phyloP scores from a whole-genome alignment of 2,329 filamentous ascomycete species.

The Ophiostoma tasmaniense region DNA sequence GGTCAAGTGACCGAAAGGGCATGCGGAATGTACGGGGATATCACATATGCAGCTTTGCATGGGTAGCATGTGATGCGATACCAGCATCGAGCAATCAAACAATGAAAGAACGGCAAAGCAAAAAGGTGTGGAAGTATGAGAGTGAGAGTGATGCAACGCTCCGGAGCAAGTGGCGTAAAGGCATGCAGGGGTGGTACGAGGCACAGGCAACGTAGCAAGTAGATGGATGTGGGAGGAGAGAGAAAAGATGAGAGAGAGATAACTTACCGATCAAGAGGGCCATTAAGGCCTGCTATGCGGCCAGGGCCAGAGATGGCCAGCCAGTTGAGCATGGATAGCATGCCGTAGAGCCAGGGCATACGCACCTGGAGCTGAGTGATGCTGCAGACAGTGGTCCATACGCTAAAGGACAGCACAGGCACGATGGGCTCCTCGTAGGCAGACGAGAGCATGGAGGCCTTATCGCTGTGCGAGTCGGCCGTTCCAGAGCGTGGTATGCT shows the following conservation, averaged over 20 bases:
- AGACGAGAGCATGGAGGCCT: slow-evolving; percentile 7
- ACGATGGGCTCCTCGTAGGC: slow-evolving; percentile 26
- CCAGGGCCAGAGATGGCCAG: slow-evolving; percentile 65
- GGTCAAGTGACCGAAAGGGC: slow-evolving; percentile 15
- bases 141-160: neutral
- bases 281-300: slow-evolving; percentile 63
- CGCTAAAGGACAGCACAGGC: slow-evolving; percentile 66
- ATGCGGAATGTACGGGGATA: slow-evolving; percentile 17
- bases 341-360: slow-evolving; percentile 85
- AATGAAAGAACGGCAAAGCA: neutral
- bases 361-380: slow-evolving; percentile 65
- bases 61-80: neutral
- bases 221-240: slow-evolving; percentile 6
- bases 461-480: slow-evolving; percentile 13
- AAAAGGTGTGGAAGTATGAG: neutral
- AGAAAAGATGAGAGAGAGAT: neutral
- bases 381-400: slow-evolving; percentile 66
- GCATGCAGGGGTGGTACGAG: neutral
- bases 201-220: slow-evolving; percentile 9
- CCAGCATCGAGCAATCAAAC: no score
- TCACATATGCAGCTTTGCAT: neutral
- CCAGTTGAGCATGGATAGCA: slow-evolving; percentile 68
- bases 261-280: slow-evolving; percentile 82
- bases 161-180: neutral
- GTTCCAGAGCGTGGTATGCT: slow-evolving; percentile 22